Base-by-base conservation (phyloP, 2,329 filamentous ascomycete genomes). In the Zymoseptoria brevis region DNA sequence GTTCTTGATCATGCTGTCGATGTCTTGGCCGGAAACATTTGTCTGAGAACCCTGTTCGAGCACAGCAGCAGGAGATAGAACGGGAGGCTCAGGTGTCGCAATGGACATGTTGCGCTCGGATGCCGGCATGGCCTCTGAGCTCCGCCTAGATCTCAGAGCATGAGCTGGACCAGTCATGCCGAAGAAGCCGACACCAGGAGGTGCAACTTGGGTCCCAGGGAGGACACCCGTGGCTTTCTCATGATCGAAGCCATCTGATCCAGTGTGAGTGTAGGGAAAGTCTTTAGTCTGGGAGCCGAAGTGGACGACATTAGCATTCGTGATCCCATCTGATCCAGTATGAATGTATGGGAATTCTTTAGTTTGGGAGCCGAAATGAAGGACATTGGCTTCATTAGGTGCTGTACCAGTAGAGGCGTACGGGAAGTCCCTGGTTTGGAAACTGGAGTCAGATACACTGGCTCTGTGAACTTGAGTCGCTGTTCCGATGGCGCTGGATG, bases 1-100 rank as follows among this genome's bases (percentile, higher is more conserved):
- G 57, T 80, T 79, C 64, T 82, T 81, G 58, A 95, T 75, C 68
- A 96, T 80, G 57, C 84, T 82, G 66, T 96, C 91, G 63, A 96
- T 90, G 58, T 88, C 86, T 54, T 88, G 83, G 0, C 89, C 83
- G n/a, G 90, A 95, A 29, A 96, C 79, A 48, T 87, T 81, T 22
- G 92, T 96, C 75, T 96, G 93, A 13, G 88, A 87, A 56, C 86
- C 83, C 65, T 88, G 87, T 67, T 96, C 90, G 19, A 80, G 56
- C 65, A 69, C 67, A 3, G 62, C 58, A 50, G 60, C 22, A 19
- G n/a, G 60, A 11, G 57, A 29, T 24, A 56, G 63, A 56, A 62
- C 62, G 22, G 57, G 55, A 21, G 59, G 57, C 19, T 54, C 55
- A 4, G 50, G 50, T 22, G 48, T 48, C 21, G 55, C 57, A 21